Conservation (phyloP, 306 rosid species). For the Quercus mongolica region DNA sequence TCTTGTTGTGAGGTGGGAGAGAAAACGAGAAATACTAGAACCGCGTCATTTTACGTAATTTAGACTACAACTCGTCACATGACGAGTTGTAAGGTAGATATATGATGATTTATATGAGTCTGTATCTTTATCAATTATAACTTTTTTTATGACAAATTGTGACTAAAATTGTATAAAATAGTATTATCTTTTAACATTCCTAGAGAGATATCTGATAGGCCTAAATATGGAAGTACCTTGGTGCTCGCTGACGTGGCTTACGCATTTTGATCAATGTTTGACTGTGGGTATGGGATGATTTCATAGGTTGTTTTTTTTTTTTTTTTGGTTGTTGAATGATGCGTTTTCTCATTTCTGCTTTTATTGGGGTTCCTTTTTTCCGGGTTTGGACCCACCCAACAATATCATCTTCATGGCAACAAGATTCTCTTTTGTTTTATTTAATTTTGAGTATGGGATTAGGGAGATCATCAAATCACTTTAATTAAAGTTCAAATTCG, state of each 20-base stretch:
- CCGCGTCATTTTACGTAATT: no score
- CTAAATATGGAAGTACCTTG: neutral
- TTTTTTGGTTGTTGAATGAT: neutral
- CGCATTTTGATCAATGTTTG: slow-evolving; percentile 16
- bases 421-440: slow-evolving; percentile 20
- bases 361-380: slow-evolving; percentile 20
- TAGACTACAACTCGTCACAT: fast-evolving
- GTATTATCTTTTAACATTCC: no score
- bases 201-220: neutral
- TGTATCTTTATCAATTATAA: fast-evolving
- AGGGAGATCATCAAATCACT: neutral
- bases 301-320: slow-evolving; percentile 8
- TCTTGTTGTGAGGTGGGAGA: no score
- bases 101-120: fast-evolving
- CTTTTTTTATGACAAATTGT: fast-evolving
- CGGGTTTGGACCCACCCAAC: slow-evolving; percentile 34
- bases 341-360: neutral
- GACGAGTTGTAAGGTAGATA: no score
- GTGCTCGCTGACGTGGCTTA: slow-evolving; percentile 28
- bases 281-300: neutral
- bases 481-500: neutral
- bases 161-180: fast-evolving
- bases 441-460: neutral
- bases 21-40: neutral
- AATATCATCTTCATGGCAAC: neutral